Base-by-base conservation (phyloP, 805 yeast species). In the Wickerhamomyces ciferrii region DNA sequence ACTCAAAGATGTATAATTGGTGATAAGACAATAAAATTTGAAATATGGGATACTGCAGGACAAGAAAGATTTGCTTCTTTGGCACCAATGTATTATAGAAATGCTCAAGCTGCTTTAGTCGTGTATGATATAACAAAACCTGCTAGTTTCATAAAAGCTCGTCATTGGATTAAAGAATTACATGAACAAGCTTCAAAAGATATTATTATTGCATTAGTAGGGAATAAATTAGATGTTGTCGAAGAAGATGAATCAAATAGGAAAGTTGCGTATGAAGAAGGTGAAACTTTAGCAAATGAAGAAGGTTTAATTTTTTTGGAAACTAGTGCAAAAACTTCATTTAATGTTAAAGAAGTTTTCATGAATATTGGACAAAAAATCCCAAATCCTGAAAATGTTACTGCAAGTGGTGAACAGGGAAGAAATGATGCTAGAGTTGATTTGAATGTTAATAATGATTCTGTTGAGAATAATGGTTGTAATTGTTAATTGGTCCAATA, bases 51-150 rank as follows among this genome's bases (percentile, higher is more conserved):
- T 64, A 91, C 98, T 14, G 98, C 98, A 2, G 99, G 99, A 19
- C 98, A 92, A 71, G 99, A 92, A 66, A 71, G 99, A 53, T 92
- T 92, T 72, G 97, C 97, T 15, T 83, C 92, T 23, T 76, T 92
- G 59, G 97, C 98, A 1, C 98, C 98, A 25, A 85, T 92, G 94
- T 92, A 92, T 68, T 92, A 92, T 70, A 79, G 99, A 63, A 92
- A 94, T 61, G 97, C 99, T 15, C 97, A 91, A 64, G 96, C 96
- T 24, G 98, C 98, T 0, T 71, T 92, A 51, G 96, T 94, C 14
- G 99, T 92, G 10, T 92, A 92, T 64, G 99, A 92, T 60, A 80
- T 92, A 54, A 91, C 98, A 36, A 90, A 90, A 61, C 96, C 97
- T 3, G 94, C 96, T 14, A 85, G 96, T 21, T 92, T 92, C 58